Evolutionary conservation across 129 eudicot genomes (phyloP).

Genomic region (Saposhnikovia divaricata): DNA sequence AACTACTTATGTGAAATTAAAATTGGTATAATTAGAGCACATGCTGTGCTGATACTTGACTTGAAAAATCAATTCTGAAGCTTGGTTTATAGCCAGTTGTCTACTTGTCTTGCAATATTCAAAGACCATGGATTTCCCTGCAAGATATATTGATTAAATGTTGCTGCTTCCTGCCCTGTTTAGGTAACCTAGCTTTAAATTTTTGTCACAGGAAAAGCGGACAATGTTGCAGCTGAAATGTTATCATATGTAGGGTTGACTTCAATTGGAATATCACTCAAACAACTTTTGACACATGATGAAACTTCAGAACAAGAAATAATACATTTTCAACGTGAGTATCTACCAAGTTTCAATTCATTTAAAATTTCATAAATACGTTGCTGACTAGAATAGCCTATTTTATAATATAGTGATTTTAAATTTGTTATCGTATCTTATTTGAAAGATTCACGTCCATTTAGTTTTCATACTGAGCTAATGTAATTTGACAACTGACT

Average conservation of each 20-base stretch:
- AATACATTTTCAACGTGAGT: constrained; percentile 54
- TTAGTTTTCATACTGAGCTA: background rate
- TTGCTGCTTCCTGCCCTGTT: background rate
- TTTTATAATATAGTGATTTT: background rate
- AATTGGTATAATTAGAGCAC: background rate
- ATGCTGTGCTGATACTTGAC: background rate
- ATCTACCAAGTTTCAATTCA: background rate
- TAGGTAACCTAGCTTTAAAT: background rate
- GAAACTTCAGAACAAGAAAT: constrained; percentile 45
- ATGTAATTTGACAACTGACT: background rate
- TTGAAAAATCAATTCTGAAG: no score
- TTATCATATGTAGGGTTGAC: constrained; percentile 51
- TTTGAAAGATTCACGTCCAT: background rate
- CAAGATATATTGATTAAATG: background rate
- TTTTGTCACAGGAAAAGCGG: constrained; percentile 32
- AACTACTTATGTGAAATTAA: background rate
- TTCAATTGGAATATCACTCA: constrained; percentile 47
- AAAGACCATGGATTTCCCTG: background rate
- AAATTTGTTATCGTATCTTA: background rate
- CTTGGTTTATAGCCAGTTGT: background rate
- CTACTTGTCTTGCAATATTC: background rate
- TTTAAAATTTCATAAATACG: background rate
- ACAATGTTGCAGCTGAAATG: constrained; percentile 30
- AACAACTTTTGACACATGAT: constrained; percentile 46
- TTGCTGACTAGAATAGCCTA: background rate